Conservation (phyloP, 2,329 filamentous ascomycete genomes). For the Ilyonectria sp. region DNA sequence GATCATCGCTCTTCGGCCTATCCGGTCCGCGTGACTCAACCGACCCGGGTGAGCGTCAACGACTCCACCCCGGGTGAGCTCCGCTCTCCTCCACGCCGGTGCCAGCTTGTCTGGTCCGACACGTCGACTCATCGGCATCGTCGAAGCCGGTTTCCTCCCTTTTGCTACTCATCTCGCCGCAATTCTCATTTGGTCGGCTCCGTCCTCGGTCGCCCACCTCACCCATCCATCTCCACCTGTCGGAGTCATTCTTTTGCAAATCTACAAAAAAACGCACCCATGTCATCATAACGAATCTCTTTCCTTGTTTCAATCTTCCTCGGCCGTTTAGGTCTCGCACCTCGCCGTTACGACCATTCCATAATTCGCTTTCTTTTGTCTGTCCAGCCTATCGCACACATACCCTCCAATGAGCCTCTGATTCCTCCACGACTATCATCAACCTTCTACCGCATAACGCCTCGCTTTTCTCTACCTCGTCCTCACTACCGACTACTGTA, state of each 20-base stretch:
- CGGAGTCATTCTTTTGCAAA: conserved; percentile 50
- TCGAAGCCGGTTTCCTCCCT: conserved; percentile 42
- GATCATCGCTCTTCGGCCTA: conserved; percentile 36
- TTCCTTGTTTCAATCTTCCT: conserved; percentile 52
- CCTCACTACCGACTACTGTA: conserved; percentile 51
- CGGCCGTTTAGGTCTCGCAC: conserved; percentile 50
- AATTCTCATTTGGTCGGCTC: conserved; percentile 43
- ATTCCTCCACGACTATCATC: conserved; percentile 53
- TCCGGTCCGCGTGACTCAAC: conserved; percentile 44
- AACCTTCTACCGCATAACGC: conserved; percentile 43
- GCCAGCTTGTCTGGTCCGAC: conserved; percentile 49
- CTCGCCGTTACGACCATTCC: conserved; percentile 51
- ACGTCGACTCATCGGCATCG: conserved; percentile 49
- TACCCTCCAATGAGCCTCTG: conserved; percentile 60
- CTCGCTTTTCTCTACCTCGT: conserved; percentile 44
- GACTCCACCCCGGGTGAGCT: conserved; percentile 49
- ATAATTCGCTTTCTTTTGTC: conserved; percentile 57
- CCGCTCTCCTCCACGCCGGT: conserved; percentile 49
- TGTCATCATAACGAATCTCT: conserved; percentile 62
- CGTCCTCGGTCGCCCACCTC: conserved; percentile 47
- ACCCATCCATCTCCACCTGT: conserved; percentile 39
- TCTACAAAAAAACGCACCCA: conserved; percentile 53
- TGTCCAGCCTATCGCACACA: conserved; percentile 45
- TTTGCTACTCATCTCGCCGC: conserved; percentile 21
- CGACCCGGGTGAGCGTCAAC: conserved; percentile 41